Evolutionary conservation across 192 early-diverging fungal genomes (phyloP).

Genomic region (Podila verticillata): DNA sequence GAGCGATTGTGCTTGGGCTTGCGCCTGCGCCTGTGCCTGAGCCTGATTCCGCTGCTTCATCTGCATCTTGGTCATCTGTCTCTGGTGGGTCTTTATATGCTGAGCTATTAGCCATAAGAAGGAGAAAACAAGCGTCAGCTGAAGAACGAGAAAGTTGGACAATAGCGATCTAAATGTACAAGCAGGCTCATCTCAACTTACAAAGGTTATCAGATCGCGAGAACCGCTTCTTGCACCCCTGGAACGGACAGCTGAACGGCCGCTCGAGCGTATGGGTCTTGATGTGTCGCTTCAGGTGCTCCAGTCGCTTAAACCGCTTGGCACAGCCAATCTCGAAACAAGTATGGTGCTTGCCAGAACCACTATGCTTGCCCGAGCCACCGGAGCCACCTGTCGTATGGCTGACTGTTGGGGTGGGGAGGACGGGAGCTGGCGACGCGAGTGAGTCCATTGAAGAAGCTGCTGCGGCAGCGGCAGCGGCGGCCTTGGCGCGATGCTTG

Average conservation of each 20-base stretch:
- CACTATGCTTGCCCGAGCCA: conserved; percentile 34
- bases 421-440: background rate
- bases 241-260: conserved; percentile 60
- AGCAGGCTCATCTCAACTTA: conserved; percentile 2
- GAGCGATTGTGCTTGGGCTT: conserved; percentile 17
- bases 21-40: conserved; percentile 33
- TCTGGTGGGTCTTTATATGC: conserved; percentile 65
- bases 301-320: conserved; percentile 65
- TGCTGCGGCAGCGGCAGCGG: background rate
- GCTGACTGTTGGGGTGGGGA: background rate
- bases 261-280: conserved; percentile 68
- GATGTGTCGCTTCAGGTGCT: conserved; percentile 67
- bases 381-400: background rate
- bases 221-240: conserved; percentile 62
- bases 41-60: conserved; percentile 43
- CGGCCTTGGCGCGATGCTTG: background rate
- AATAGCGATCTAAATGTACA: background rate
- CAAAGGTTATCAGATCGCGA: conserved; percentile 66
- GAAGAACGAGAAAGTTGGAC: background rate
- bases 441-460: background rate
- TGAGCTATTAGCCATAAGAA: conserved; percentile 41
- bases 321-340: conserved; percentile 59
- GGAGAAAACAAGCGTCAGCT: background rate
- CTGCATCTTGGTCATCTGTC: conserved; percentile 30
- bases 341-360: conserved; percentile 57